These are phyloP conservation scores for Miscanthus lutarioriparius DNA, from an alignment of 176 grass and related monocot species.

Conservation along the genomic window DNA sequence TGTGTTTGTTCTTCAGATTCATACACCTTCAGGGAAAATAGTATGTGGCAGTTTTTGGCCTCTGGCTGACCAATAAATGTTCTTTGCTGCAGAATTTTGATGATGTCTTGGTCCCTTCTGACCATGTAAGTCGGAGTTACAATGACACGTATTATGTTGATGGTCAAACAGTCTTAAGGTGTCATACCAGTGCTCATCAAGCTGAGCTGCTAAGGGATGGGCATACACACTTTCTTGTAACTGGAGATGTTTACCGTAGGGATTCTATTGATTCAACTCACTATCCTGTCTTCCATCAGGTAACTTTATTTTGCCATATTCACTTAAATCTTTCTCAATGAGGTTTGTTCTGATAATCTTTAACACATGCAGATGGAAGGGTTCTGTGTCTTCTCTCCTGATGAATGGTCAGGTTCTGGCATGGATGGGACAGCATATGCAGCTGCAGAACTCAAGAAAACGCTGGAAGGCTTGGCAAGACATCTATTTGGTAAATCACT, in stretches of 20 bases:
- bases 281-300: conserved; percentile 98
- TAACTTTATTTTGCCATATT: conserved; percentile 19
- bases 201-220: conserved; percentile 88
- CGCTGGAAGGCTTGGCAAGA: conserved; percentile 85
- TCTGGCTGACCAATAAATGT: conserved; percentile 28
- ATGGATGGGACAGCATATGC: conserved; percentile 84
- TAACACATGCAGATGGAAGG: conserved; percentile 82
- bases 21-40: neutral
- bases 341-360: conserved; percentile 16
- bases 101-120: conserved; percentile 85
- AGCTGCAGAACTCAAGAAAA: conserved; percentile 79
- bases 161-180: conserved; percentile 69
- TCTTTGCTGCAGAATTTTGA: conserved; percentile 80
- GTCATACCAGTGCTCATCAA: conserved; percentile 95
- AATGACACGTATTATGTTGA: conserved; percentile 97
- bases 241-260: conserved; percentile 94
- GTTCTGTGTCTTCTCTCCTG: conserved; percentile 74
- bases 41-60: neutral
- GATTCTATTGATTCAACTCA: conserved; percentile 97
- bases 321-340: neutral
- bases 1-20: neutral
- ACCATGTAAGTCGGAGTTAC: conserved; percentile 93
- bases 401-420: conserved; percentile 76
- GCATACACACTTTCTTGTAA: conserved; percentile 92
- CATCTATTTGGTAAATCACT: conserved; percentile 82